phyloP scores from a whole-genome alignment of 108 stramenopile species.

The Conticribra weissflogii region DNA sequence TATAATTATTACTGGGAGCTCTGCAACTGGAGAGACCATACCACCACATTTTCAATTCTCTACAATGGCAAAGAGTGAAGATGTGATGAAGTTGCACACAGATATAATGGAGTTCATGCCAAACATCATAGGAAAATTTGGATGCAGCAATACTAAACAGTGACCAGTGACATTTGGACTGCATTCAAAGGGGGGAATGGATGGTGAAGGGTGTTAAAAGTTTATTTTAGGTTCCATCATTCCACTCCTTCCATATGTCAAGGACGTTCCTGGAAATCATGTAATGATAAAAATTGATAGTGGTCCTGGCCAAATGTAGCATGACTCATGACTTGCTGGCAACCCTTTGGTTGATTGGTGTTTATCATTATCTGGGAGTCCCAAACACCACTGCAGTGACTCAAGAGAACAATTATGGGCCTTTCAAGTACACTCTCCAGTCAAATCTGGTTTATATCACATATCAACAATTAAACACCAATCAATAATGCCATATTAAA shows the following conservation, averaged over 20 bases:
- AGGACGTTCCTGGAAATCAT: background rate
- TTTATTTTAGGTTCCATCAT: slow-evolving; percentile 1
- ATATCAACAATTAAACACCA: too few species aligned
- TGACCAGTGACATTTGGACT: background rate
- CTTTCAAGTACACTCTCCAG: too few species aligned
- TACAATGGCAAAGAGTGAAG: background rate
- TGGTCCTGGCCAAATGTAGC: background rate
- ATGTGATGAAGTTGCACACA: background rate
- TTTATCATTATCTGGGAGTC: background rate
- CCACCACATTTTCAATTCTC: background rate
- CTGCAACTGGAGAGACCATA: background rate
- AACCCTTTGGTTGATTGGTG: background rate
- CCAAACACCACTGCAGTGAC: background rate
- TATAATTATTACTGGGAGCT: background rate
- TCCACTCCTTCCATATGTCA: slow-evolving; percentile 9
- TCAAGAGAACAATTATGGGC: too few species aligned
- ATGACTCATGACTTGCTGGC: background rate
- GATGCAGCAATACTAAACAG: background rate
- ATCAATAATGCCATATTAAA: too few species aligned
- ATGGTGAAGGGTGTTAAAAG: background rate
- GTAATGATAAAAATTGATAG: slow-evolving; percentile 15
- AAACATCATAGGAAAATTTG: background rate
- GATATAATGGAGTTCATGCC: background rate
- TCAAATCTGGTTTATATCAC: too few species aligned
- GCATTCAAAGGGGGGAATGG: background rate